Conservation (phyloP, 768 basidiomycete genomes). For the Chalciporus piperatus region DNA sequence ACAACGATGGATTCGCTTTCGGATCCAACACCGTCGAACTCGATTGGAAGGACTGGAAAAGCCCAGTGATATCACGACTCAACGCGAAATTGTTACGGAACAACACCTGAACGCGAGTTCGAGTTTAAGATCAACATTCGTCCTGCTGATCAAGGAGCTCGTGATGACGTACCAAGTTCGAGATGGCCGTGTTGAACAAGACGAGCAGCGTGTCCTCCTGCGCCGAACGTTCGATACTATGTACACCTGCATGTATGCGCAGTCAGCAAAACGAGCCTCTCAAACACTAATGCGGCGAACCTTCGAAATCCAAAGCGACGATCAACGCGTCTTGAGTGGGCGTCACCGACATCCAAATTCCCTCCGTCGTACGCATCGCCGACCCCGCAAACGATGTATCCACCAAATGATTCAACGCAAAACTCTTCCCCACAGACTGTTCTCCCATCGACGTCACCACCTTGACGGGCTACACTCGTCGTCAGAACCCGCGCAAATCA, state of each 20-base stretch:
- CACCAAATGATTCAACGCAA: constrained; percentile 54
- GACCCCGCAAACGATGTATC: constrained; percentile 67
- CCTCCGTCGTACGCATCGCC: constrained; percentile 64
- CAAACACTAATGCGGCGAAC: constrained; percentile 20
- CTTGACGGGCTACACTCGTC: constrained; percentile 48
- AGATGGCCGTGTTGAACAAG: constrained; percentile 63
- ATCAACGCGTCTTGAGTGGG: constrained; percentile 53
- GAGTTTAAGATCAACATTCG: too few species aligned
- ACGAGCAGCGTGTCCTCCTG: constrained; percentile 65
- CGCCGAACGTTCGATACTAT: constrained; percentile 59
- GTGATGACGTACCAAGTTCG: constrained; percentile 53
- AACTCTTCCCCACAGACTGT: constrained; percentile 65
- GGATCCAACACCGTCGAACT: constrained; percentile 60
- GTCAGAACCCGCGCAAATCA: background rate
- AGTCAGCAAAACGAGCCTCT: too few species aligned
- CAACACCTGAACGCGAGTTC: constrained; percentile 41
- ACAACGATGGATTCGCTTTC: constrained; percentile 52
- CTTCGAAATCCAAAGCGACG: constrained; percentile 65
- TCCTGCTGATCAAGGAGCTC: too few species aligned
- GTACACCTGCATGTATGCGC: constrained; percentile 40
- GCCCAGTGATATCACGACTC: constrained; percentile 56
- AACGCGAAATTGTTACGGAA: constrained; percentile 68
- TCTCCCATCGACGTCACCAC: constrained; percentile 71
- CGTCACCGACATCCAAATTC: constrained; percentile 67
- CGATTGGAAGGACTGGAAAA: constrained; percentile 62